Percentiles rank a stretch among this genome's conserved stretches.
These are phyloP conservation scores for Boletus sp. DNA, from an alignment of 1,284 basidiomycete species.

Conservation along the genomic window DNA sequence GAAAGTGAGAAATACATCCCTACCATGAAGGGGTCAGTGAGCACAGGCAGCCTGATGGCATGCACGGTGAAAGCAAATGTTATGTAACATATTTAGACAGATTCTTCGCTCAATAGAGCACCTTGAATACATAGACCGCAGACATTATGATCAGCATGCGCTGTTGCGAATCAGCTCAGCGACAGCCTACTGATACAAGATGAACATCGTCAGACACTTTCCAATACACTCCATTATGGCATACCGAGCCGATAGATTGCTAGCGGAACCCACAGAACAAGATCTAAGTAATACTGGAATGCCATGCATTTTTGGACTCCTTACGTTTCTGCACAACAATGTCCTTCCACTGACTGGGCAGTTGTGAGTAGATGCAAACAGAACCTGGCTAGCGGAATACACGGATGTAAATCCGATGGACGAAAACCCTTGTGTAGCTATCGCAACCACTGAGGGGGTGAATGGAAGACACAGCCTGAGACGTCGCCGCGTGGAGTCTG, in stretches of 20 bases:
- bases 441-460: neutral
- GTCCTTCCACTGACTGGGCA: constrained; percentile 17
- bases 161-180: neutral
- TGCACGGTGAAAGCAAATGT: constrained; percentile 1
- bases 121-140: constrained; percentile 11
- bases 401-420: constrained; percentile 22
- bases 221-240: neutral
- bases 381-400: neutral
- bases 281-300: neutral
- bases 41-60: neutral
- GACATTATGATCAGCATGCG: neutral
- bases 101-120: constrained; percentile 2
- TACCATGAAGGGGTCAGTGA: constrained; percentile 9
- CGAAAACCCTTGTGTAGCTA: constrained; percentile 22
- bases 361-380: neutral
- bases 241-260: constrained; percentile 18
- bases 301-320: neutral
- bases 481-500: too few species aligned
- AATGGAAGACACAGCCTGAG: neutral
- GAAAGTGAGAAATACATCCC: neutral
- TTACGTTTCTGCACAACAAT: constrained; percentile 15
- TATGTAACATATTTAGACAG: neutral
- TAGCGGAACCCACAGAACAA: constrained; percentile 6
- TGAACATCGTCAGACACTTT: neutral
- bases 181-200: constrained; percentile 1